Percentiles rank a stretch among this genome's conserved stretches.
Conservation (phyloP, 306 rosid species). For the Vachellia pachyceras region DNA sequence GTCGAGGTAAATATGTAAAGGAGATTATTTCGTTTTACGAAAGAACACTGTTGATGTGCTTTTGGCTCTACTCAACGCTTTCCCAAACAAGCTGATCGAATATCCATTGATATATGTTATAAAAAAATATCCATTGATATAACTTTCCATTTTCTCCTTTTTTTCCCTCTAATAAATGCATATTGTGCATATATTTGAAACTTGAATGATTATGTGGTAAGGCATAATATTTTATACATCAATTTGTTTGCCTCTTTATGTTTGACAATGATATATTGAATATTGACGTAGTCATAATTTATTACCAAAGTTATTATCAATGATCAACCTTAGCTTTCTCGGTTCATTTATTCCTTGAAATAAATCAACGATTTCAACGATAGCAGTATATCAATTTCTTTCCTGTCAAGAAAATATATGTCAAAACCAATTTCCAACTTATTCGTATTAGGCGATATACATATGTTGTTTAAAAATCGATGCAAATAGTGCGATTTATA, state of each 20-base stretch:
- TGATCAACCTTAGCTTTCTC: constrained; percentile 42
- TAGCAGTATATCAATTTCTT: neutral
- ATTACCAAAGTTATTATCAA: constrained; percentile 48
- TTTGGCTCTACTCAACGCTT: too few species aligned
- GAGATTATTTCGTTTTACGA: too few species aligned
- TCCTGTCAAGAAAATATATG: neutral
- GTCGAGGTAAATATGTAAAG: too few species aligned
- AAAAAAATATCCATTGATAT: constrained; percentile 35
- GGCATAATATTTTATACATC: constrained; percentile 35
- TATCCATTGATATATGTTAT: too few species aligned
- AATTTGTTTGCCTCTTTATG: constrained; percentile 50
- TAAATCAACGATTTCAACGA: constrained; percentile 3
- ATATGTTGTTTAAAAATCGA: neutral
- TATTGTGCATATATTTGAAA: neutral
- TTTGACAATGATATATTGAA: constrained; percentile 45
- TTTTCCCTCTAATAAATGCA: constrained; percentile 54
- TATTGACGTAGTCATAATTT: constrained; percentile 35
- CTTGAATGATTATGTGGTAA: constrained; percentile 42
- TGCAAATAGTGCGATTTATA: neutral
- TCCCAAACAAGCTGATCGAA: too few species aligned
- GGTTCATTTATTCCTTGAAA: constrained; percentile 64
- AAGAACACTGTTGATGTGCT: too few species aligned
- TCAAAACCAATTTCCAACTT: neutral
- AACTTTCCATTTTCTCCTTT: constrained; percentile 26
- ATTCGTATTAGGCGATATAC: neutral